phyloP scores from a whole-genome alignment of 805 yeast species.

The Candida pseudofarinosa region DNA sequence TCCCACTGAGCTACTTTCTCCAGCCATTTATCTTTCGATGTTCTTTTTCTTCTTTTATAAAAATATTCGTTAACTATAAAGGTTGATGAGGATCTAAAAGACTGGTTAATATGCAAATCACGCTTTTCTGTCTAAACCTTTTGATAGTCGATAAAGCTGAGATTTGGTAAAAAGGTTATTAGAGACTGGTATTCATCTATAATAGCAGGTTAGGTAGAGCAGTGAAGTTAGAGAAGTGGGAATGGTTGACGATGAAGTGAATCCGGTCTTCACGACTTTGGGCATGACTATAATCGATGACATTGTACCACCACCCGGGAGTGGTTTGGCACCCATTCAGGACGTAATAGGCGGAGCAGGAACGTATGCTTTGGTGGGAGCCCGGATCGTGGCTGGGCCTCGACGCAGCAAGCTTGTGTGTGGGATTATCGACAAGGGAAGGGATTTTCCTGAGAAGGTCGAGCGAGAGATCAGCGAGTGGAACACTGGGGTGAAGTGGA shows the following conservation, averaged over 20 bases:
- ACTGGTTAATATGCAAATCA: too few species aligned
- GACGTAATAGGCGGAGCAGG: constrained; percentile 90
- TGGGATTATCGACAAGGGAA: constrained; percentile 77
- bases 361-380: constrained; percentile 73
- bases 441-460: constrained; percentile 61
- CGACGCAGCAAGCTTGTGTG: constrained; percentile 38
- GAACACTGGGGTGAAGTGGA: constrained; percentile 56
- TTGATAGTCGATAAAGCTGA: too few species aligned
- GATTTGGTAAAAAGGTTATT: too few species aligned
- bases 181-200: too few species aligned
- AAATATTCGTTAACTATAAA: too few species aligned
- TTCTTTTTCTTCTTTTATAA: too few species aligned
- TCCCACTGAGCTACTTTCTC: constrained; percentile 42
- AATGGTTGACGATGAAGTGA: too few species aligned
- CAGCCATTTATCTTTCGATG: constrained; percentile 34
- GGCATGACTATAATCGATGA: constrained; percentile 94
- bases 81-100: too few species aligned
- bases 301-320: constrained; percentile 51
- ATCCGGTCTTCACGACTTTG: constrained; percentile 51
- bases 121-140: too few species aligned
- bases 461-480: constrained; percentile 48
- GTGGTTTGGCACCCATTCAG: constrained; percentile 28
- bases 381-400: constrained; percentile 49
- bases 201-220: too few species aligned
- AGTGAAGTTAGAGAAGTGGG: too few species aligned